phyloP scores from a whole-genome alignment of 345 rosid species.

The Noccaea caerulescens region DNA sequence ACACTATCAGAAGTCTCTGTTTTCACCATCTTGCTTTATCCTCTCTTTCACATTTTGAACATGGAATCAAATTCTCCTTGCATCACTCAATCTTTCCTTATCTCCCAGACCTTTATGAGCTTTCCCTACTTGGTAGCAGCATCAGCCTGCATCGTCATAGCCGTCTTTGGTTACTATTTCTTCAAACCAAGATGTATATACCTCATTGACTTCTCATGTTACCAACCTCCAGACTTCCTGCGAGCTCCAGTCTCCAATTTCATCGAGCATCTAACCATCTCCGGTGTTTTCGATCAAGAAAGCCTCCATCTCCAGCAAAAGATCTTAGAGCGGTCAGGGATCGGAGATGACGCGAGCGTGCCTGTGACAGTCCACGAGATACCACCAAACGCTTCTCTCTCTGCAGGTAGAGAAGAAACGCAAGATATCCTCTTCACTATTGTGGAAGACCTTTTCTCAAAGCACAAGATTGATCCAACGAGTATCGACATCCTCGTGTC shows the following conservation, averaged over 20 bases:
- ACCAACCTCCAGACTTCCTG: conserved; percentile 52
- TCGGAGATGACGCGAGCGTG: conserved; percentile 59
- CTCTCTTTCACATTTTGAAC: conserved; percentile 20
- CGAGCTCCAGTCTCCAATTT: conserved; percentile 47
- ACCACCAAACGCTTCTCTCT: conserved; percentile 43
- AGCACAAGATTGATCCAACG: conserved; percentile 53
- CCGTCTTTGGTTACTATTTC: conserved; percentile 35
- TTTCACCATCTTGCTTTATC: background rate
- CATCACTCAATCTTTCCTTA: conserved; percentile 18
- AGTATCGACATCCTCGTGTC: conserved; percentile 67
- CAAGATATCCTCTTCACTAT: conserved; percentile 54
- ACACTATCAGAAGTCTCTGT: conserved; percentile 13
- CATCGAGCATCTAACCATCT: conserved; percentile 47
- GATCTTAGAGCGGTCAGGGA: conserved; percentile 58
- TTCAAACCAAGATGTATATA: conserved; percentile 47
- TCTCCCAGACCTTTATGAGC: conserved; percentile 18
- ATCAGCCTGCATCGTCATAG: conserved; percentile 29
- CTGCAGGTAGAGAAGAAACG: conserved; percentile 47
- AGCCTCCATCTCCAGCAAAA: conserved; percentile 54
- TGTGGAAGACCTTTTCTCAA: conserved; percentile 54
- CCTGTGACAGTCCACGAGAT: conserved; percentile 53
- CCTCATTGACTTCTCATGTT: conserved; percentile 63
- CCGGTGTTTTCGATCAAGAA: conserved; percentile 36
- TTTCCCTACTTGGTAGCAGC: conserved; percentile 30
- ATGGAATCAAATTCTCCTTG: conserved; percentile 33